phyloP scores from a whole-genome alignment of 2,329 filamentous ascomycete species.

The Sclerotinia trifoliorum region DNA sequence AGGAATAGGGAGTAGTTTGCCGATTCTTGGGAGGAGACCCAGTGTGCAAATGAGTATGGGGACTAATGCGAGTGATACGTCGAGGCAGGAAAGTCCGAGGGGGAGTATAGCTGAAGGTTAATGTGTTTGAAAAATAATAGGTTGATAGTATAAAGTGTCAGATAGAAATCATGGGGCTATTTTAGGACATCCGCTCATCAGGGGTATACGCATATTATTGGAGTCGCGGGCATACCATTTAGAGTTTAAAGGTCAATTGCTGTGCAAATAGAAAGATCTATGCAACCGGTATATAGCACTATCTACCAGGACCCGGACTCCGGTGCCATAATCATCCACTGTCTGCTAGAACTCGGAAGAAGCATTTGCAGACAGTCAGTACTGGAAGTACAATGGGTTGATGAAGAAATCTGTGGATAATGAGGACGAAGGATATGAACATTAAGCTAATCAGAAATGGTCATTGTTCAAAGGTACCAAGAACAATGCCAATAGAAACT shows the following conservation, averaged over 20 bases:
- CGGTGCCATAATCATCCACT: not conserved
- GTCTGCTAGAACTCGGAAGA: too few species aligned
- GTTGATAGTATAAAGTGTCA: too few species aligned
- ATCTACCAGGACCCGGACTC: not conserved
- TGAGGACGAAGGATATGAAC: not conserved
- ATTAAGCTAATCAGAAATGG: accelerated
- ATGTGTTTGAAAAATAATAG: not conserved
- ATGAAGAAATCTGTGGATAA: accelerated
- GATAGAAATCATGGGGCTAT: not conserved
- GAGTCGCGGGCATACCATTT: not conserved
- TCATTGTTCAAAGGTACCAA: not conserved
- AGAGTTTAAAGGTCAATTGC: not conserved
- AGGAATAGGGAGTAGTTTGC: conserved; percentile 27
- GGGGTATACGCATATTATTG: not conserved
- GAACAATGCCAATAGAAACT: not conserved
- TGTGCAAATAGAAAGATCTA: not conserved
- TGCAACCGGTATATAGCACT: not conserved
- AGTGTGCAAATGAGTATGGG: conserved; percentile 30
- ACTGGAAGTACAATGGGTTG: not conserved
- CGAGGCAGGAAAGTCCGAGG: conserved; percentile 30
- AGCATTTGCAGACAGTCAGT: not conserved
- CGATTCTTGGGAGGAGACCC: conserved; percentile 28
- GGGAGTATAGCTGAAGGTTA: conserved; percentile 30
- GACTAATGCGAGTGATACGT: conserved; percentile 3
- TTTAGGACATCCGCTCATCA: not conserved